Evolutionary conservation across 805 yeast genomes (phyloP).

Genomic region (Spathaspora gorwiae): DNA sequence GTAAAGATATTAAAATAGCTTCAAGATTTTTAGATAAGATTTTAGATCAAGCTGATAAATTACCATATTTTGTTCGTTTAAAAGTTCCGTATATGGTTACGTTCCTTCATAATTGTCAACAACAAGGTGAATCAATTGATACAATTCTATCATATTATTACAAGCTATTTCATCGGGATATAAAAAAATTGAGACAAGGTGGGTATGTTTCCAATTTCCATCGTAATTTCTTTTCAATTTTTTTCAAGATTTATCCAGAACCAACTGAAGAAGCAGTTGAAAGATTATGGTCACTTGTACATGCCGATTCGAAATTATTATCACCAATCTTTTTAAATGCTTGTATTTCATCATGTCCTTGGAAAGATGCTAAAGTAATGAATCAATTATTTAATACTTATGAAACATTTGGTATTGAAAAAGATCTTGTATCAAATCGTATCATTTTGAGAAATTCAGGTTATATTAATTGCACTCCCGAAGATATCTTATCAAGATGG

Average conservation of each 20-base stretch:
- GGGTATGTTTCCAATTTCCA: constrained; percentile 63
- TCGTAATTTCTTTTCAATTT: constrained; percentile 62
- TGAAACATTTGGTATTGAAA: constrained; percentile 49
- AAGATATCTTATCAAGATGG: constrained; percentile 57
- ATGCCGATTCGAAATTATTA: constrained; percentile 50
- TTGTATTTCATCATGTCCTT: constrained; percentile 58
- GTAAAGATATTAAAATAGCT: constrained; percentile 67
- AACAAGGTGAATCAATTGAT: constrained; percentile 52
- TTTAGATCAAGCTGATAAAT: constrained; percentile 46
- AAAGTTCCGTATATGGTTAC: constrained; percentile 72
- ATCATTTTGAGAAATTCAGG: constrained; percentile 71
- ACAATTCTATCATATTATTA: constrained; percentile 51
- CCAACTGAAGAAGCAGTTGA: constrained; percentile 54
- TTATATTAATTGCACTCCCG: constrained; percentile 45
- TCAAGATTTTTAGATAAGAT: constrained; percentile 73
- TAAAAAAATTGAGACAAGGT: constrained; percentile 53
- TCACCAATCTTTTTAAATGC: constrained; percentile 84
- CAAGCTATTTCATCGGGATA: constrained; percentile 28
- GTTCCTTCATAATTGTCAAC: constrained; percentile 58
- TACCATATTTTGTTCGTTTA: constrained; percentile 67
- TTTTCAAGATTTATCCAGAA: constrained; percentile 55
- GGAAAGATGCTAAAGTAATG: constrained; percentile 65
- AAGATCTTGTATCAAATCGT: constrained; percentile 68
- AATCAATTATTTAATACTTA: constrained; percentile 61
- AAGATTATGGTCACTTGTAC: constrained; percentile 38